phyloP scores from a whole-genome alignment of 1,139 yeast species.

The Magnusiomyces tetraspermus region DNA sequence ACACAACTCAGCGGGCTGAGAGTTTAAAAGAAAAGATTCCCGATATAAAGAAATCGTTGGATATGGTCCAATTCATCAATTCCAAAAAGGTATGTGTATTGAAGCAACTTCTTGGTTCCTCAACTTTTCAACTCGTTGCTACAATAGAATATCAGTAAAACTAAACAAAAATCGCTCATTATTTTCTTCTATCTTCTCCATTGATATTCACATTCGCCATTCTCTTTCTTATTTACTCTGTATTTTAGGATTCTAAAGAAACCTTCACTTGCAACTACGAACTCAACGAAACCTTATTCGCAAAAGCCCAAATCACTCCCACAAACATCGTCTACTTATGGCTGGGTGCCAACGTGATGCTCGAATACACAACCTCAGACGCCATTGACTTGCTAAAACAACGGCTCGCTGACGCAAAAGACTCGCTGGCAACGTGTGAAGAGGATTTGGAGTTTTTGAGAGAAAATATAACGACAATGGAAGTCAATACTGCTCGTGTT shows the following conservation, averaged over 20 bases:
- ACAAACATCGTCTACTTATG: slow-evolving; percentile 67
- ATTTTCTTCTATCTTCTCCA: too few species aligned
- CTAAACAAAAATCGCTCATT: too few species aligned
- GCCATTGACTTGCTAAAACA: slow-evolving; percentile 62
- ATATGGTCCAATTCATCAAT: slow-evolving; percentile 55
- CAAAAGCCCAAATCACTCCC: slow-evolving; percentile 67
- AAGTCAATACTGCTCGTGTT: slow-evolving; percentile 90
- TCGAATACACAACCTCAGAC: slow-evolving; percentile 85
- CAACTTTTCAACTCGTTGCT: too few species aligned
- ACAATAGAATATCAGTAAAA: too few species aligned
- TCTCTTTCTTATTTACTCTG: too few species aligned
- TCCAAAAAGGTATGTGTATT: slow-evolving; percentile 36
- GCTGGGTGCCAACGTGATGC: slow-evolving; percentile 95
- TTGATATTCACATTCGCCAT: too few species aligned
- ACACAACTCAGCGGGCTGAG: slow-evolving; percentile 58
- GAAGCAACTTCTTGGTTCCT: too few species aligned
- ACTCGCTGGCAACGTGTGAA: slow-evolving; percentile 50
- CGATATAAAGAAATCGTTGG: slow-evolving; percentile 76
- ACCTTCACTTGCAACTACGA: slow-evolving; percentile 68
- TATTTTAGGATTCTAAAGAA: slow-evolving; percentile 34
- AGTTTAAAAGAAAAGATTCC: slow-evolving; percentile 73
- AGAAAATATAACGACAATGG: slow-evolving; percentile 94
- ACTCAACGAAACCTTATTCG: slow-evolving; percentile 82
- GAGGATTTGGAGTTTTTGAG: slow-evolving; percentile 85
- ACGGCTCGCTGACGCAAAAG: slow-evolving; percentile 55